Base-by-base conservation (phyloP, 129 eudicot genomes). In the Mikania micrantha region DNA sequence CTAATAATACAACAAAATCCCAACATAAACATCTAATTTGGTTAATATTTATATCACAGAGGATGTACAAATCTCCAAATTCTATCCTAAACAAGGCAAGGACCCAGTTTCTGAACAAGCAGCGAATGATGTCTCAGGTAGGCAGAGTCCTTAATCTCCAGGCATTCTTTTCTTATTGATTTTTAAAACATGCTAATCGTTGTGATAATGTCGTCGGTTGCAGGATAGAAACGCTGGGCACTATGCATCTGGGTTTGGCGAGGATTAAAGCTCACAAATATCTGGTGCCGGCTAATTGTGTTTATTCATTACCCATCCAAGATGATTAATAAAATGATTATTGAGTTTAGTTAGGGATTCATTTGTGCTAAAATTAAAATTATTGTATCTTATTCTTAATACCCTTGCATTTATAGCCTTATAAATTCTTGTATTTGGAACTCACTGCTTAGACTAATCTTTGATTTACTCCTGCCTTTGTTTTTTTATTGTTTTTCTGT, bases 81-180 rank as follows among this genome's bases (percentile, higher is more conserved):
- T 72, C 88, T 10, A 74, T 78, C 21, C 48, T 76, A 22, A 47
- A 69, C 69, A 83, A 76, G 76, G 88, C 84, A 76, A 76, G 81
- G 71, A 83, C 84, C 9, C 84, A 79, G 66, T 61, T 79, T 67
- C 67, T 83, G 58, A 79, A 76, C 79, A 83, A 72, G 72, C 79
- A 83, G 17, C 72, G 82, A 34, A 76, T 49, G 70, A 31, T 60
- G 36, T 76, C 75, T 8, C 80, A 53, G 80, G 80, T 74, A 56
- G 19, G 59, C 45, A 7, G 39, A 60, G 11, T 56, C 1, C 32
- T 13, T 17, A 54, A 38, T 69, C 56, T 56, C 25, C 15, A 28
- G 10, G 0, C 27, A 5, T 39, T 27, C 11, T 27, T 16, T 15
- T 11, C 16, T 3, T 27, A 27, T 17, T 11, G 0, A 12, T 0